A percentile compares a stretch with the other conserved stretches of the same genome.
Conservation (phyloP, 495 filamentous ascomycete genomes). For the Corynascus novoguineensis region DNA sequence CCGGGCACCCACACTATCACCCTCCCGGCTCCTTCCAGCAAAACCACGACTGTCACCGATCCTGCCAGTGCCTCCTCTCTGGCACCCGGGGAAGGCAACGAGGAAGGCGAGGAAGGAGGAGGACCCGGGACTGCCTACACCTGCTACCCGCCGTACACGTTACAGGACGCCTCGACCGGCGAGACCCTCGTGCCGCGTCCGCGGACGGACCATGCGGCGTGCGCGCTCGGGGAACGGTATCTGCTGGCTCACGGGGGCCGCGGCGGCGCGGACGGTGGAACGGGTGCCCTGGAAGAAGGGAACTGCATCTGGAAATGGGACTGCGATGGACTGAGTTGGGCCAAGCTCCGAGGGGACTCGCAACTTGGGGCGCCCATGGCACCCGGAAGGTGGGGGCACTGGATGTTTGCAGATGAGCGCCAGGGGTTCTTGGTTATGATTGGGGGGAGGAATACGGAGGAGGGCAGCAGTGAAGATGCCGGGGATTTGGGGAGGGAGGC, state of each 20-base stretch:
- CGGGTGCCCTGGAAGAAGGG: constrained; percentile 41
- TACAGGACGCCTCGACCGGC: constrained; percentile 31
- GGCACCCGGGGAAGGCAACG: no score
- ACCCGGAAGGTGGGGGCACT: constrained; percentile 23
- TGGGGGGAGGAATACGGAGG: constrained; percentile 27
- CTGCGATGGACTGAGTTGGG: constrained; percentile 36
- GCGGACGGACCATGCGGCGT: constrained; percentile 41
- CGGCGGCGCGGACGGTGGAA: constrained; percentile 28
- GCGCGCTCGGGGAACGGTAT: constrained; percentile 27
- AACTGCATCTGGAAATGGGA: constrained; percentile 46
- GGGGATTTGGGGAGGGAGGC: constrained; percentile 27
- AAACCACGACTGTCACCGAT: background rate
- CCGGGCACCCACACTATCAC: constrained; percentile 44
- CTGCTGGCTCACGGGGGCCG: constrained; percentile 45
- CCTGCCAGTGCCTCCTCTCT: constrained; percentile 5
- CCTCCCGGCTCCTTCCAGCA: constrained; percentile 29
- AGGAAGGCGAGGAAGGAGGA: no score
- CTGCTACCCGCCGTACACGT: constrained; percentile 20
- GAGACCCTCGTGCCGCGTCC: constrained; percentile 34
- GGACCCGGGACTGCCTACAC: constrained; percentile 23
- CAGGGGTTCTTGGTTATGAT: constrained; percentile 39
- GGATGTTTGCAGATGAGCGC: constrained; percentile 20
- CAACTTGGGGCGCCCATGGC: constrained; percentile 21
- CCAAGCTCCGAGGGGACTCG: constrained; percentile 16
- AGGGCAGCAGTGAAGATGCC: background rate